A percentile compares a stretch with the other conserved stretches of the same genome.
Conservation (phyloP, 177 flowering plant species). For the Telopea speciosissima region DNA sequence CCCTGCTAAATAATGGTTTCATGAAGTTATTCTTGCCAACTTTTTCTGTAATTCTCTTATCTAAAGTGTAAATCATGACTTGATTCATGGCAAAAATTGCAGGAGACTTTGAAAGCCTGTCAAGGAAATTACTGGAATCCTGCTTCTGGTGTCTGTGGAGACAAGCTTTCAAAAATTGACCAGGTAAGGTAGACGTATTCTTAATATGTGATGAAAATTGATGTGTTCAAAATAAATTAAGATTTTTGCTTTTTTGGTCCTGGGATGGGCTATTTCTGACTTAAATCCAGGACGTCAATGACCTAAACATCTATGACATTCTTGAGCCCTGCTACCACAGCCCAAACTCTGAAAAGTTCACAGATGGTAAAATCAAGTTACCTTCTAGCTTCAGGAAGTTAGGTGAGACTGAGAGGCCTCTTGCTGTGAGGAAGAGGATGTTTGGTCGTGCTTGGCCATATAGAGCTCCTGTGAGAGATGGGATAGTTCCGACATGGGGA, state of each 20-base stretch:
- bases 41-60: neutral
- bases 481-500: constrained; percentile 86
- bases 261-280: neutral
- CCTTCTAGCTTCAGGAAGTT: constrained; percentile 72
- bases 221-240: neutral
- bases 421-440: constrained; percentile 83
- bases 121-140: constrained; percentile 54
- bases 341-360: constrained; percentile 16
- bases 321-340: constrained; percentile 89
- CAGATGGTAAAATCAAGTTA: constrained; percentile 28
- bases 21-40: neutral
- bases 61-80: neutral
- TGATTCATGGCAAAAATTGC: constrained; percentile 18
- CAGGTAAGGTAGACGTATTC: constrained; percentile 25
- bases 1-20: neutral
- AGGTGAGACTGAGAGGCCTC: constrained; percentile 77
- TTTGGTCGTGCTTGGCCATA: constrained; percentile 98
- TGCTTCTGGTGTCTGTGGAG: constrained; percentile 29
- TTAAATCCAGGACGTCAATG: constrained; percentile 42
- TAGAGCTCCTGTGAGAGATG: constrained; percentile 79
- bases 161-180: constrained; percentile 45
- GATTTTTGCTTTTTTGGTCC: neutral
- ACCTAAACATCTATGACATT: constrained; percentile 76
- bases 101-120: constrained; percentile 56
- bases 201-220: neutral